A percentile compares a stretch with the other conserved stretches of the same genome.
Conservation (phyloP, 139 green algal species). For the Closterium sp. region DNA sequence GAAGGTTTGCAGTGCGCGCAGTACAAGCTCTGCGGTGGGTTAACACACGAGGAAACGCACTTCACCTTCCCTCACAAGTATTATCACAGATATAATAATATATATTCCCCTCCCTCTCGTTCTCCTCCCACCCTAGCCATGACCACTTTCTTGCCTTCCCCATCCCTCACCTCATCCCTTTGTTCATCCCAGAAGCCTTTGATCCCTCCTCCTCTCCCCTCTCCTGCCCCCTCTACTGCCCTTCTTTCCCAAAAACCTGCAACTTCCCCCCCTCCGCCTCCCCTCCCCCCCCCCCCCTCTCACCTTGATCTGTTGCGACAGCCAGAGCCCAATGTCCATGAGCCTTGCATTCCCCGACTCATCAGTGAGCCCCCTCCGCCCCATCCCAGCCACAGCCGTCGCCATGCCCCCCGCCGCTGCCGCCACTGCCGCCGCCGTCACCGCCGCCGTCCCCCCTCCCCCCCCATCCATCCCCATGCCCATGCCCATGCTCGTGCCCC, state of each 20-base stretch:
- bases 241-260: not conserved
- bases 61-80: no score
- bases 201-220: slow-evolving; percentile 27
- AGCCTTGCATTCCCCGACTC: slow-evolving; percentile 81
- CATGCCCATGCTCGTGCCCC: not conserved
- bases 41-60: no score
- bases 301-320: slow-evolving; percentile 73
- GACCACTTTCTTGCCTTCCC: no score
- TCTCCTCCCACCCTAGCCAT: not conserved
- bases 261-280: no score
- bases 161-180: no score
- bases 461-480: not conserved
- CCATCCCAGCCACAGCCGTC: not conserved
- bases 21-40: no score
- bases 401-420: not conserved
- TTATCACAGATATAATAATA: no score
- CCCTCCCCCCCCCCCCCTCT: not conserved
- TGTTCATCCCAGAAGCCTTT: slow-evolving; percentile 70
- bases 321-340: slow-evolving; percentile 80
- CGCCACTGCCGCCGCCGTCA: not conserved
- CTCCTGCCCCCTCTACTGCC: not conserved
- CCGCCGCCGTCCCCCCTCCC: not conserved
- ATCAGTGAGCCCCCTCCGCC: not conserved
- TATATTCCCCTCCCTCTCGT: not conserved
- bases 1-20: no score